phyloP scores from a whole-genome alignment of 2,329 filamentous ascomycete genomes.

The Xylaria sp. region DNA sequence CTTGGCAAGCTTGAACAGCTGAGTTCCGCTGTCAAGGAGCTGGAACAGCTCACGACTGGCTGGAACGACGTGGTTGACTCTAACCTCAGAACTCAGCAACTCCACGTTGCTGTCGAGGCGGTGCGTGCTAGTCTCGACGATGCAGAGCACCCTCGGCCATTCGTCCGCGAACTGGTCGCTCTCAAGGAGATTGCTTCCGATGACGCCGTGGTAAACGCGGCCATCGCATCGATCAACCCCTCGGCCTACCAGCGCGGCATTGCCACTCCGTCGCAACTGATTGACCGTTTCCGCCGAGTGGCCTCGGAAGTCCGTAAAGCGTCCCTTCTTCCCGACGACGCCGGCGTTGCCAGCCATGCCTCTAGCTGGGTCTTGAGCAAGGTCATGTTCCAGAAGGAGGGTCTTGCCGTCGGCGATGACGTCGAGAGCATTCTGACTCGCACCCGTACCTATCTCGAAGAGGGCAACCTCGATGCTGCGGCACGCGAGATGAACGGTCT shows the following conservation, averaged over 20 bases:
- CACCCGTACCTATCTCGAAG: slow-evolving; percentile 84
- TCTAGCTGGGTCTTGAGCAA: slow-evolving; percentile 87
- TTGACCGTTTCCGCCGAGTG: slow-evolving; percentile 93
- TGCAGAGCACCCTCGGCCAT: slow-evolving; percentile 69
- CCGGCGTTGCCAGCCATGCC: slow-evolving; percentile 89
- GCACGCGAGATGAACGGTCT: slow-evolving; percentile 93
- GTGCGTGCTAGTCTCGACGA: slow-evolving; percentile 79
- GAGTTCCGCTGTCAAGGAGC: slow-evolving; percentile 68
- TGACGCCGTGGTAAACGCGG: slow-evolving; percentile 82
- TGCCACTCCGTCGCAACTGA: slow-evolving; percentile 74
- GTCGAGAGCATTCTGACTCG: slow-evolving; percentile 90
- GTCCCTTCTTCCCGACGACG: slow-evolving; percentile 83
- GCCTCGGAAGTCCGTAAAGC: slow-evolving; percentile 92
- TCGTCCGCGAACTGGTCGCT: slow-evolving; percentile 86
- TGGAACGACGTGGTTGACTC: slow-evolving; percentile 89
- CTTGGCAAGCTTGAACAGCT: slow-evolving; percentile 82
- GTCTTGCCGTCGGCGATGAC: slow-evolving; percentile 74
- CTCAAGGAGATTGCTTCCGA: slow-evolving; percentile 86
- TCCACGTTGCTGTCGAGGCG: slow-evolving; percentile 92
- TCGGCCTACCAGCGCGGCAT: slow-evolving; percentile 89
- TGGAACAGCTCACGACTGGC: slow-evolving; percentile 79
- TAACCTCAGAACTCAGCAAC: slow-evolving; percentile 90
- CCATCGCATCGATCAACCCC: slow-evolving; percentile 95
- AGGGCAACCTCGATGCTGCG: slow-evolving; percentile 85
- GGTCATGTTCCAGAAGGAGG: slow-evolving; percentile 92